phyloP scores from a whole-genome alignment of 2,329 filamentous ascomycete species.

The Fusarium xylarioides region DNA sequence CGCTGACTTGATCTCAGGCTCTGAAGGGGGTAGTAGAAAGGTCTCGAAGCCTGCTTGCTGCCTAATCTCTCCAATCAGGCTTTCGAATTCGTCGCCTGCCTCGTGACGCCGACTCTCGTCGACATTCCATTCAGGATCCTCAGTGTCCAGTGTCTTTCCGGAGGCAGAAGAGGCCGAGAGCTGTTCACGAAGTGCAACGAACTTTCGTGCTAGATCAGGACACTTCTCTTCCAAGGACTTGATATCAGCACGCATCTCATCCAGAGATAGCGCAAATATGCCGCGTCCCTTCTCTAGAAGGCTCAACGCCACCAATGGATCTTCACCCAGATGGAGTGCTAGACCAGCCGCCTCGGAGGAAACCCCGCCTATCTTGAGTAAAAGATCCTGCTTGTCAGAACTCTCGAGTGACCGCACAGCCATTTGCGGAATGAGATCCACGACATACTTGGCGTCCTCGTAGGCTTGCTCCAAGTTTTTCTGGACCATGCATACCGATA shows the following conservation, averaged over 20 bases:
- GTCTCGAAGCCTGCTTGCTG: neutral
- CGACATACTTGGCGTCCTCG: neutral
- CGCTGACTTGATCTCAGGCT: fast-evolving
- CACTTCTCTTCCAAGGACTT: neutral
- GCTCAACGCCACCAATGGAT: neutral
- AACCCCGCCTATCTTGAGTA: neutral
- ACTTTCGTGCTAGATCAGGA: neutral
- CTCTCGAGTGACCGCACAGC: neutral
- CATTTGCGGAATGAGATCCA: neutral
- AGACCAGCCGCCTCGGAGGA: neutral
- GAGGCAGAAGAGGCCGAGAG: neutral
- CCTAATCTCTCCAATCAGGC: neutral
- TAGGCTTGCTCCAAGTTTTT: neutral
- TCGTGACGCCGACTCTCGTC: neutral
- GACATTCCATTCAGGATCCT: neutral
- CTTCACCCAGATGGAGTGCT: neutral
- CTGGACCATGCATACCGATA: neutral
- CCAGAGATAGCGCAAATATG: neutral
- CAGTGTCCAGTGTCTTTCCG: neutral
- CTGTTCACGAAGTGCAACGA: neutral
- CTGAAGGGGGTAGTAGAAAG: neutral
- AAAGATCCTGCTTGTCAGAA: neutral
- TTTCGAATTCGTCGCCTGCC: neutral
- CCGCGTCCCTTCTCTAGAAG: neutral
- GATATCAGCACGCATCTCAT: neutral